Evolutionary conservation across 2,329 filamentous ascomycete genomes (phyloP), one percentile per base, ranked within the genome.

Genomic region (Hypoxylon sp.): DNA sequence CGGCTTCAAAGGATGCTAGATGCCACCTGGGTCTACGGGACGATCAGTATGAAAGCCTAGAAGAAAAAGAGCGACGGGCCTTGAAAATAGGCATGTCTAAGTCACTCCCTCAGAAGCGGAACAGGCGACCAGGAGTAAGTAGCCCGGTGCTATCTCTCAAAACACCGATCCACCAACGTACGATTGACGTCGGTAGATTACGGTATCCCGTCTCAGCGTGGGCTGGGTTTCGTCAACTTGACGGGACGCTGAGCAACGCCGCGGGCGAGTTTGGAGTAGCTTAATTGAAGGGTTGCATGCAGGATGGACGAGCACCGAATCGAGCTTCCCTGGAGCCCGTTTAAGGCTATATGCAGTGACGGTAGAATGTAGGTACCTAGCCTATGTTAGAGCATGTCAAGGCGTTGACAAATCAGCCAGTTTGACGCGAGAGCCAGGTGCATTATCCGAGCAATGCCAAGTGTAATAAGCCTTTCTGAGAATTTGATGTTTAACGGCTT

Each of bases 361-460:
- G 58, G 59, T 54, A 57, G 38, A 58, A 51, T 48, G n/a, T n/a
- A n/a, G n/a, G n/a, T n/a, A n/a, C n/a, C n/a, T n/a, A n/a, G n/a
- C n/a, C n/a, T n/a, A n/a, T n/a, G 16, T 16, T 26, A 38, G 49
- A 46, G 45, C 26, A 59, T n/a, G 64, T 40, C 36, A 38, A 60
- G 45, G 18, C 26, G 33, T 49, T 64, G 67, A 54, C 58, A 59
- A 62, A 65, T 64, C 60, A 61, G 52, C 59, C 51, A 60, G 30
- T 53, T 46, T 12, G 38, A 55, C 30, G 49, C 30, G 44, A 60
- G 30, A 48, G 36, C 53, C 51, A 53, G 63, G 69, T 70, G 67
- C 66, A 61, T 53, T 54, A 70, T 67, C 69, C 69, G 69, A 69
- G 48, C 48, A 30, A 55, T 49, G 57, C 45, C 60, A 67, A n/a